Base-by-base conservation (phyloP, 306 rosid genomes). In the Pterocarpus santalinus region DNA sequence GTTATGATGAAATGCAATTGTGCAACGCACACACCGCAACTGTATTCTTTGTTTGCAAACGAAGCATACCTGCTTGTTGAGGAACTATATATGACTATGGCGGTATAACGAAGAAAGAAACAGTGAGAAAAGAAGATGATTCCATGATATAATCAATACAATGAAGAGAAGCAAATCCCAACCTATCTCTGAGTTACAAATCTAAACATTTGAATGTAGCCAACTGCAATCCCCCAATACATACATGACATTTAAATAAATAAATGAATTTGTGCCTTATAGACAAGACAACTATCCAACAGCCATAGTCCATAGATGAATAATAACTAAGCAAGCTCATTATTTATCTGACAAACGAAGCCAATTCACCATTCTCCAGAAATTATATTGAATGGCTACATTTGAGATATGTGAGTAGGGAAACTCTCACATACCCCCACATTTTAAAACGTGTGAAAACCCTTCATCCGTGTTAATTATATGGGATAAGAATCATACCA, bases 21-120 rank as follows among this genome's bases (percentile, higher is more conserved):
- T 34, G 83, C 99, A 93, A 53, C 86, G 83, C 33, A 83, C 89
- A 81, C 99, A 93, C 80, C 85, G 85, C 91, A 91, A 95, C 30
- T 86, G 85, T 51, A 49, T 7, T 38, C 78, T 88, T 69, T 87
- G 91, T 77, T 87, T 93, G 90, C 97, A 95, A 67, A 93, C 8
- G 84, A 86, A 92, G 88, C 97, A 95, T 72, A 61, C 92, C 97
- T 95, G 87, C 49, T 76, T 75, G 75, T 52, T 64, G 46, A 70
- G 80, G 13, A 51, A 71, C 41, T 71, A 64, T 39, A 80, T 38
- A 63, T 51, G 56, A 65, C 32, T 64, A 75, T n/a, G 43, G 57
- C 61, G 11, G 12, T 28, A 46, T 43, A 39, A 8, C 30, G 17
- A 15, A 8, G 39, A 69, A 75, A 52, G 32, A 64, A 35, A 60